Evolutionary conservation across 176 grass and related monocot species (phyloP).

Genomic region (Oryza brachyantha): DNA sequence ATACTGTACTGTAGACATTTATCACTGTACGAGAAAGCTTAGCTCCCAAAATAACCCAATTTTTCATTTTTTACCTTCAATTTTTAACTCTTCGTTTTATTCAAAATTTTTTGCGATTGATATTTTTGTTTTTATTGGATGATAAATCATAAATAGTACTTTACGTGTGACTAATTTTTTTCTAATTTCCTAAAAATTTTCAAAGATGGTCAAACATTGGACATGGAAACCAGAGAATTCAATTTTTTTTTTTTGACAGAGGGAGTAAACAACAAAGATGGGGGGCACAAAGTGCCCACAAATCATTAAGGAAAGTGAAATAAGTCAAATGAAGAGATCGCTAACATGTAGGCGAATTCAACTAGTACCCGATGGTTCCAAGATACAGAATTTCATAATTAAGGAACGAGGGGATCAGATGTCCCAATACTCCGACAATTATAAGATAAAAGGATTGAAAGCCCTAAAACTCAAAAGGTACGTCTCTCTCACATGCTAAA

Average conservation of each 20-base stretch:
- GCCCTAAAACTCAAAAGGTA: conserved; percentile 46
- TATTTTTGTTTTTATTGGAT: too few relatives aligned
- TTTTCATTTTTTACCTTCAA: too few relatives aligned
- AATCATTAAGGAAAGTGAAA: neutral
- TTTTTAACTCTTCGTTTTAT: too few relatives aligned
- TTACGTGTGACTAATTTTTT: too few relatives aligned
- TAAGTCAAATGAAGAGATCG: neutral
- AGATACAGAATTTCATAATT: conserved; percentile 33
- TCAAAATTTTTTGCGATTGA: too few relatives aligned
- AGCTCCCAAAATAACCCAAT: too few relatives aligned
- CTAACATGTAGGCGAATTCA: conserved; percentile 3
- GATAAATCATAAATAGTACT: too few relatives aligned
- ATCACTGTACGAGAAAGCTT: neutral
- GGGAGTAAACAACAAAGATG: neutral
- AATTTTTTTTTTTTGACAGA: too few relatives aligned
- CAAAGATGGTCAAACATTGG: too few relatives aligned
- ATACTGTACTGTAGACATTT: too few relatives aligned
- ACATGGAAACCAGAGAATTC: too few relatives aligned
- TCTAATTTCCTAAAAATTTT: too few relatives aligned
- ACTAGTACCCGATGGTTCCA: conserved; percentile 13
- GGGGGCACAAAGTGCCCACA: neutral
- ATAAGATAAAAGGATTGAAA: conserved; percentile 18
- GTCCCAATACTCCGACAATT: conserved; percentile 36
- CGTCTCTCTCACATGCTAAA: conserved; percentile 50
- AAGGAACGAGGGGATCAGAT: conserved; percentile 40